Conservation (phyloP, 2,329 filamentous ascomycete species). For the Sordariomycetes sp. region DNA sequence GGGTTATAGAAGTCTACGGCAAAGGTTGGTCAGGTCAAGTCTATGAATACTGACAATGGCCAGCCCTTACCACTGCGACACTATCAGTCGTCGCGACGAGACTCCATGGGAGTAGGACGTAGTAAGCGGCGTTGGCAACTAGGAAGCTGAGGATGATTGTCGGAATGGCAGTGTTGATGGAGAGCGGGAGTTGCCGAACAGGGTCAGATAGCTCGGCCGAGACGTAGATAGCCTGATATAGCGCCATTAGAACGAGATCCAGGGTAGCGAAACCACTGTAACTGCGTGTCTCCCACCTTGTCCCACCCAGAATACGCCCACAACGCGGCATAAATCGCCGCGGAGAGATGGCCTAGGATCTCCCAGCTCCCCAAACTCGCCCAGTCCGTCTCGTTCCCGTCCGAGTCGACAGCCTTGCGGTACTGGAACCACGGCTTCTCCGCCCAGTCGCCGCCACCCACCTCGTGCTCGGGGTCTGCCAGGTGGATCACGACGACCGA, state of each 20-base stretch:
- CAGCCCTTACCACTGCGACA: conserved; percentile 42
- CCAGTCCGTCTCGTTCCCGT: conserved; percentile 36
- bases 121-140: conserved; percentile 47
- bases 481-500: conserved; percentile 29
- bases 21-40: no score
- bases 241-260: conserved; percentile 1
- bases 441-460: conserved; percentile 37
- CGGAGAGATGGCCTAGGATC: conserved; percentile 43
- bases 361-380: conserved; percentile 37
- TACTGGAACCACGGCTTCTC: conserved; percentile 40
- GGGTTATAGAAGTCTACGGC: conserved; percentile 38
- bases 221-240: conserved; percentile 36
- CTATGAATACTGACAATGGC: no score
- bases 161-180: conserved; percentile 47
- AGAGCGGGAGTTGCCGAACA: conserved; percentile 40
- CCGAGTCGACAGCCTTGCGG: conserved; percentile 33
- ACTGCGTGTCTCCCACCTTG: conserved; percentile 28
- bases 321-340: conserved; percentile 46
- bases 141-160: conserved; percentile 47
- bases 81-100: conserved; percentile 45
- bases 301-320: conserved; percentile 59
- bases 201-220: conserved; percentile 37
- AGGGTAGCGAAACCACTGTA: no score
- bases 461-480: conserved; percentile 18
- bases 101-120: conserved; percentile 47